Conservation (phyloP, 1,284 basidiomycete genomes). For the Vanrija pseudolonga region DNA sequence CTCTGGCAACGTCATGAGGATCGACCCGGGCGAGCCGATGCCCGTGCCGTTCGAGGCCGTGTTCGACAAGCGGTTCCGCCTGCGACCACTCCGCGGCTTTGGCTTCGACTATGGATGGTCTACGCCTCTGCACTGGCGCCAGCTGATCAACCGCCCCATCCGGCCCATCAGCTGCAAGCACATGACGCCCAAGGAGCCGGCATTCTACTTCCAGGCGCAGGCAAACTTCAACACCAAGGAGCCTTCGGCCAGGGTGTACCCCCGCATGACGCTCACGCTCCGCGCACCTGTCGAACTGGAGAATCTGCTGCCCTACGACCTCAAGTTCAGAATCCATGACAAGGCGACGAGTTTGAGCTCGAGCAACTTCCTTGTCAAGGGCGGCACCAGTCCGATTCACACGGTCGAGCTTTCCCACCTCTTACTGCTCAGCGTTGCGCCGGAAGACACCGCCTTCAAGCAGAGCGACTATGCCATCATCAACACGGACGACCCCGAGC, state of each 20-base stretch:
- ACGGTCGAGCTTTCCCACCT: constrained; percentile 93
- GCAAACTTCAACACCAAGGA: constrained; percentile 75
- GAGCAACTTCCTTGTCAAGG: constrained; percentile 85
- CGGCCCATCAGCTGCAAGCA: constrained; percentile 85
- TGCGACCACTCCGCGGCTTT: constrained; percentile 87
- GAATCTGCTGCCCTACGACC: constrained; percentile 91
- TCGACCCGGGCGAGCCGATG: constrained; percentile 83
- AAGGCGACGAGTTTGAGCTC: constrained; percentile 81
- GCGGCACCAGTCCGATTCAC: constrained; percentile 94
- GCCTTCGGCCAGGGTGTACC: constrained; percentile 65
- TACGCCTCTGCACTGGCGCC: constrained; percentile 82
- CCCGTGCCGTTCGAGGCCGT: constrained; percentile 89
- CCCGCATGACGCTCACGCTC: constrained; percentile 77
- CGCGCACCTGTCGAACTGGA: constrained; percentile 96
- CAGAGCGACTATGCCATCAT: constrained; percentile 99
- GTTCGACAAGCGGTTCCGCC: constrained; percentile 72
- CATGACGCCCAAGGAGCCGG: constrained; percentile 73
- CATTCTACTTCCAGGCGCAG: constrained; percentile 94
- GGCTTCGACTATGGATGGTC: constrained; percentile 73
- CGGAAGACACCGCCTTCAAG: constrained; percentile 89
- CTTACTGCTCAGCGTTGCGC: constrained; percentile 82
- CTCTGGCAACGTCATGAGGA: constrained; percentile 75
- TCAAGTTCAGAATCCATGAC: constrained; percentile 95
- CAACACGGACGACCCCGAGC: constrained; percentile 83
- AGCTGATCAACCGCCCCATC: constrained; percentile 71